Conservation (phyloP, 2,329 filamentous ascomycete genomes). For the Bisporella sp. region DNA sequence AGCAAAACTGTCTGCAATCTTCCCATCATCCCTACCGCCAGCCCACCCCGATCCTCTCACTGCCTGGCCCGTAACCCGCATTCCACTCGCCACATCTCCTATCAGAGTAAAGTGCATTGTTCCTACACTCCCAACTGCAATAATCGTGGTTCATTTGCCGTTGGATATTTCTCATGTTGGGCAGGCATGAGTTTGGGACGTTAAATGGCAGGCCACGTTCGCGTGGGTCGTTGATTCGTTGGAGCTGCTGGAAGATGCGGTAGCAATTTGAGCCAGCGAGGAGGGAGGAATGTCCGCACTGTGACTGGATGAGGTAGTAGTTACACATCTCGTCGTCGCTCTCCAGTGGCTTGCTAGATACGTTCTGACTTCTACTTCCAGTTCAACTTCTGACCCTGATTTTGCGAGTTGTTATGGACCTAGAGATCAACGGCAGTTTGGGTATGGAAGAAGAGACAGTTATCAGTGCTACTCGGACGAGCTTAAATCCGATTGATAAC, state of each 20-base stretch:
- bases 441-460: too few relatives aligned
- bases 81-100: slow-evolving; percentile 19
- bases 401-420: too few relatives aligned
- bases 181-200: slow-evolving; percentile 19
- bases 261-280: slow-evolving; percentile 24
- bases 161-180: slow-evolving; percentile 17
- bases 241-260: slow-evolving; percentile 23
- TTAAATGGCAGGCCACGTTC: slow-evolving; percentile 21
- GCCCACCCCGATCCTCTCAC: slow-evolving; percentile 24
- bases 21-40: slow-evolving; percentile 18
- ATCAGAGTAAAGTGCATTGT: slow-evolving; percentile 17
- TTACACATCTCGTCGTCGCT: slow-evolving; percentile 19
- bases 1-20: too few relatives aligned
- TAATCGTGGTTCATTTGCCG: slow-evolving; percentile 13
- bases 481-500: too few relatives aligned
- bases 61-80: slow-evolving; percentile 23
- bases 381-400: too few relatives aligned
- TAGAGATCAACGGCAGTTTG: too few relatives aligned
- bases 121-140: slow-evolving; percentile 24
- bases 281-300: slow-evolving; percentile 24
- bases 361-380: too few relatives aligned
- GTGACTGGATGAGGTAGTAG: slow-evolving; percentile 19
- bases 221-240: slow-evolving; percentile 24
- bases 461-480: too few relatives aligned
- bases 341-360: background rate